Base-by-base conservation (phyloP, 345 rosid genomes). In the Corchorus olitorius region DNA sequence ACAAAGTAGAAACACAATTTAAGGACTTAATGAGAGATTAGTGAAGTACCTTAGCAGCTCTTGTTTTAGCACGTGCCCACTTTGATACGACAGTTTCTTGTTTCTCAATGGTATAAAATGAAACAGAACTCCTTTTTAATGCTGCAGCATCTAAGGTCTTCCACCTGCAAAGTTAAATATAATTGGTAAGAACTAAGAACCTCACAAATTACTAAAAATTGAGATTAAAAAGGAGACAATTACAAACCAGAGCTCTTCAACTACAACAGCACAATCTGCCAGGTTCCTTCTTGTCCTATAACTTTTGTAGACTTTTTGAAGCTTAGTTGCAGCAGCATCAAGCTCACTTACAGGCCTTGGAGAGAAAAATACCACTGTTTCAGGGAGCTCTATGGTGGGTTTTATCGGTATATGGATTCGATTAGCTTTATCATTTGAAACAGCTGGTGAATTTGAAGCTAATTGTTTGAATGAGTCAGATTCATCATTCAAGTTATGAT, bases 221-320 rank as follows among this genome's bases (percentile, higher is more conserved):
- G 45, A 60, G 48, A 72, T 75, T 54, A 55, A 75, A 70, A 77
- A 27, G 9, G 70, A 78, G 41, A 79, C 88, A 27, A 27, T 27
- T 27, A 27, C 27, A 49, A 66, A 90, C 94, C 93, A 91, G 65
- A 88, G 92, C 84, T 91, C 91, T 66, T 91, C 93, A 60, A 84
- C 88, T 20, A 91, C 85, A 81, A 89, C 91, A 0, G 92, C 93
- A 20, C 93, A 89, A 85, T 91, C 96, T 5, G 96, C 96, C 54
- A 91, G 85, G 65, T 85, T 87, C 74, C 90, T 81, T 66, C 90
- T 85, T 27, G 90, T 85, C 65, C 90, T 56, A 48, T 85, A 85
- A 65, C 90, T 78, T 80, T 80, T 87, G 79, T 84, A 87, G 33
- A 87, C 88, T 54, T 85, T 87, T 66, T 87, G 88, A 63, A 85